Evolutionary conservation across 2,329 filamentous ascomycete species (phyloP).

Genomic region (Helotiales sp.): DNA sequence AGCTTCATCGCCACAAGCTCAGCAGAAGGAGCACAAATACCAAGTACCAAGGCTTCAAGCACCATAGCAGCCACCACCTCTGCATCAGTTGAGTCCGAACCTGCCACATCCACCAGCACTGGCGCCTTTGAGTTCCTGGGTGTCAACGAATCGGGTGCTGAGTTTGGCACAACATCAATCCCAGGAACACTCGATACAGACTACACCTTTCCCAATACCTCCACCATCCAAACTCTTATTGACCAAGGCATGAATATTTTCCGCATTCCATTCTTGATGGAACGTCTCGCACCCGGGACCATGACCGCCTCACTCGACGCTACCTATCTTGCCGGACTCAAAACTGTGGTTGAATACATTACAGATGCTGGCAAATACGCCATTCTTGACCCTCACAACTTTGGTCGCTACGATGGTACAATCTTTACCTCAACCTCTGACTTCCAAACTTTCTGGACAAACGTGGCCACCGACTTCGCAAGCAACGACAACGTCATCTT

Average conservation of each 20-base stretch:
- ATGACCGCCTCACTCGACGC: constrained; percentile 46
- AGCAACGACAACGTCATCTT: constrained; percentile 39
- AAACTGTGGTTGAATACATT: constrained; percentile 16
- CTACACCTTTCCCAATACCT: constrained; percentile 53
- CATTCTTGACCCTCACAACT: constrained; percentile 51
- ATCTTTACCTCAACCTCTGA: constrained; percentile 37
- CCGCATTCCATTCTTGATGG: constrained; percentile 48
- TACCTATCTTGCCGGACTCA: constrained; percentile 45
- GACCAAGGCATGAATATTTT: constrained; percentile 28
- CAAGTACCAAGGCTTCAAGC: neutral
- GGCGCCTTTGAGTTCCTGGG: constrained; percentile 18
- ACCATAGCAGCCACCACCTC: neutral
- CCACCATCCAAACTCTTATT: constrained; percentile 24
- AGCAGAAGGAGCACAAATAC: neutral
- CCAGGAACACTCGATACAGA: constrained; percentile 58
- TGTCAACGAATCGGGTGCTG: constrained; percentile 53
- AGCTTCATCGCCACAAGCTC: neutral
- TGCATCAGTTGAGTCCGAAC: neutral
- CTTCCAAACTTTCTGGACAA: constrained; percentile 43
- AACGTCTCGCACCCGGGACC: constrained; percentile 50
- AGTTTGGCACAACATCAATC: constrained; percentile 57
- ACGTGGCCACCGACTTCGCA: constrained; percentile 39
- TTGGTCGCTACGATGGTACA: constrained; percentile 46
- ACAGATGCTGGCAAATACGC: constrained; percentile 43
- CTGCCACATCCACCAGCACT: neutral